These are phyloP conservation scores for Flaveria trinervia DNA, from an alignment of 129 eudicot genomes.

Conservation along the genomic window DNA sequence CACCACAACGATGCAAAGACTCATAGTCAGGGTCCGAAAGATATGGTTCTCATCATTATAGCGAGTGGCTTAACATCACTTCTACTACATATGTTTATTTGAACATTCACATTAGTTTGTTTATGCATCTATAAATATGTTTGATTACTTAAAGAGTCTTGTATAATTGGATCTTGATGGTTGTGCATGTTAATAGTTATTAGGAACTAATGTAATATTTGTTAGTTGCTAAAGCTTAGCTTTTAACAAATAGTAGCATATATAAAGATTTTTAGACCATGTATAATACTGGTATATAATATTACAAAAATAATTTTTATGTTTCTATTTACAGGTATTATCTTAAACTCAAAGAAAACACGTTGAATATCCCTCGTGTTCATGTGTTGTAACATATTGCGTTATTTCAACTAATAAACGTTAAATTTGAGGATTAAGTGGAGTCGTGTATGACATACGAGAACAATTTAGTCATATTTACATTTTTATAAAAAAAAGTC, in stretches of 20 bases:
- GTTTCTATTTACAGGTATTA: no score
- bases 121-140: background rate
- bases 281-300: background rate
- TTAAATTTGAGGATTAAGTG: no score
- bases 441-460: no score
- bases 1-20: constrained; percentile 8
- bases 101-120: background rate
- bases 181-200: background rate
- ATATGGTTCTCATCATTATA: background rate
- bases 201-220: background rate
- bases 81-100: constrained; percentile 10
- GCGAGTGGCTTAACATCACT: background rate
- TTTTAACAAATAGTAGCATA: background rate
- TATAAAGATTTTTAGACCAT: no score
- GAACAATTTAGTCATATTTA: no score
- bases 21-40: background rate
- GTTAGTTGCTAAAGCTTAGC: background rate
- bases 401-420: no score
- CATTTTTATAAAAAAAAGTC: no score
- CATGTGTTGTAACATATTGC: no score
- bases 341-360: no score
- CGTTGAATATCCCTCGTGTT: no score
- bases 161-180: background rate
- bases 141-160: background rate
- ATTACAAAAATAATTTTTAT: background rate